Base-by-base conservation (phyloP, 768 basidiomycete genomes). In the Lactarius akahatsu region DNA sequence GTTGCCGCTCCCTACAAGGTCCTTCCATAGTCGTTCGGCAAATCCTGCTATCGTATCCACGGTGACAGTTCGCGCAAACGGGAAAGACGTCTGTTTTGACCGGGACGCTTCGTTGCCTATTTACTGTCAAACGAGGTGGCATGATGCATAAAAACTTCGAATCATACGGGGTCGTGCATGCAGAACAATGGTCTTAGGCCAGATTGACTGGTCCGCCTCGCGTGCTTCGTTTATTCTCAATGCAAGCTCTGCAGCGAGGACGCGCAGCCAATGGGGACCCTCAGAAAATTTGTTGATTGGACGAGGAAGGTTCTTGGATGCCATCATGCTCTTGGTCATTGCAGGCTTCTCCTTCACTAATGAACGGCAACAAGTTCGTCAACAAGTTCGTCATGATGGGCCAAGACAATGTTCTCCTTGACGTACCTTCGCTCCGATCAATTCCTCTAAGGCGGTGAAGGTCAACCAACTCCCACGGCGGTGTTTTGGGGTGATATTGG, bases 131-230 rank as follows among this genome's bases (percentile, higher is more conserved):
- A 52, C 52, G 7, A 56, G 36, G 43, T 30, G 23, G 32, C 26
- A 55, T 3, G 11, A 15, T n/a, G 3, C 30, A 57, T 56, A 28
- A 41, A 15, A 50, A 26, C 23, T 58, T 40, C 7, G 52, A 36
- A 43, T 65, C 73, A 65, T 62, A 85, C 94, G 89, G 80, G 89
- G 87, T 34, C 91, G 81, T 34, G 86, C 83, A 69, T 89, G 86
- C 38, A 99, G 77, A 20, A 90, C 93, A 55, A 99, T 80, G 0
- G 91, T 91, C 77, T 93, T 98, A 0, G 97, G 97, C 97, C 96
- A 96, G 9, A 93, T 72, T 52, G 88, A 88, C 0, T 91, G 87
- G 16, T 84, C 83, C 1, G 78, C 77, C 66, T 89, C 83, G 2
- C 97, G 80, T 1, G 91, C 92, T 64, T 98, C 94, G 40, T 85